Conservation (phyloP, 1,284 basidiomycete species). For the Leccinum glutinopallens region DNA sequence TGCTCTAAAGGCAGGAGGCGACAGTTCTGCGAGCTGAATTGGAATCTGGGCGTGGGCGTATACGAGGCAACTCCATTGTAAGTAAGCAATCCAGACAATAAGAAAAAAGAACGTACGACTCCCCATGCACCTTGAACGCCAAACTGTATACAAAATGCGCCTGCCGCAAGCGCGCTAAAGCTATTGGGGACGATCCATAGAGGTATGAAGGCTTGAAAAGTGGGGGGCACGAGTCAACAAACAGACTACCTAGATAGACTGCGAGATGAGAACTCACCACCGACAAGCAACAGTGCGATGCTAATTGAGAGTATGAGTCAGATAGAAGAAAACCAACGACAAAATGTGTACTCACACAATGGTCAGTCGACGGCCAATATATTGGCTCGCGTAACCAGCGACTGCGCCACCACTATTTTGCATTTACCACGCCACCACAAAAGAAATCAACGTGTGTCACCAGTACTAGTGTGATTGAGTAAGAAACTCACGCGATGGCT, state of each 20-base stretch:
- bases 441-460: background rate
- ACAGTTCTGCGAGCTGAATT: slow-evolving; percentile 86
- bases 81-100: slow-evolving; percentile 1
- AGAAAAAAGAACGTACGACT: slow-evolving; percentile 50
- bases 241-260: background rate
- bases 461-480: background rate
- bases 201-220: slow-evolving; percentile 63
- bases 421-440: slow-evolving; percentile 12
- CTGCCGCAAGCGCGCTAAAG: slow-evolving; percentile 69
- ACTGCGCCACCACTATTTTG: slow-evolving; percentile 66
- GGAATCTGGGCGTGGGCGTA: slow-evolving; percentile 60
- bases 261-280: slow-evolving; percentile 28
- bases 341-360: slow-evolving; percentile 57
- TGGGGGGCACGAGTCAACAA: background rate
- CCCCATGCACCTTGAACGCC: slow-evolving; percentile 85
- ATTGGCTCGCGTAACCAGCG: slow-evolving; percentile 82
- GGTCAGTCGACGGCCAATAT: slow-evolving; percentile 82
- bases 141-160: slow-evolving; percentile 85
- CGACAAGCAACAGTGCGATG: slow-evolving; percentile 58
- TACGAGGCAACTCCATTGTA: slow-evolving; percentile 8
- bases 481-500: slow-evolving; percentile 59
- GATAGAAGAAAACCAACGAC: background rate
- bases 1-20: slow-evolving; percentile 90
- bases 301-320: slow-evolving; percentile 33
- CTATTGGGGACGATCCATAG: slow-evolving; percentile 81